Evolutionary conservation across 2,329 filamentous ascomycete genomes (phyloP).

Genomic region (Zymoseptoria brevis): DNA sequence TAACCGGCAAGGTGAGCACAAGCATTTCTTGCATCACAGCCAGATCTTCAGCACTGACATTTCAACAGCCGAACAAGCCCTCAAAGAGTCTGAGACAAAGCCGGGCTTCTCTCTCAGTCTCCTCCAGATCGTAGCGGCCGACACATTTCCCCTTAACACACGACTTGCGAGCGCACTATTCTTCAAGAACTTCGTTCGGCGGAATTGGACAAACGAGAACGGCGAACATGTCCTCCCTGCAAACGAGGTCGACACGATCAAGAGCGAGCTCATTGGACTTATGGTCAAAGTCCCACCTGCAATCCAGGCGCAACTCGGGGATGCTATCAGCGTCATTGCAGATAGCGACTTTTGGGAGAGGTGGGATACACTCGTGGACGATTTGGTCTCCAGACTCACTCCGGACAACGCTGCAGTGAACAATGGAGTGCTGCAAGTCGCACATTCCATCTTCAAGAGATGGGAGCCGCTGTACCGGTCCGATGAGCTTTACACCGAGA

Average conservation of each 20-base stretch:
- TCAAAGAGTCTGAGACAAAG: constrained; percentile 71
- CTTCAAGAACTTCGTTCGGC: constrained; percentile 97
- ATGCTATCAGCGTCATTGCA: constrained; percentile 93
- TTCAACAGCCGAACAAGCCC: constrained; percentile 64
- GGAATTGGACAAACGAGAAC: constrained; percentile 92
- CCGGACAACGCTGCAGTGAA: constrained; percentile 75
- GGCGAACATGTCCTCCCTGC: constrained; percentile 81
- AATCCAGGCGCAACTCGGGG: constrained; percentile 88
- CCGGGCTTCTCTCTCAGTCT: constrained; percentile 78
- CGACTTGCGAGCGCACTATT: constrained; percentile 81
- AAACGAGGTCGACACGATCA: constrained; percentile 82
- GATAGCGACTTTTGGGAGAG: constrained; percentile 95
- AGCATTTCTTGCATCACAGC: background rate
- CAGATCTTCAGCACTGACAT: constrained; percentile 1
- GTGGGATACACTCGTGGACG: constrained; percentile 93
- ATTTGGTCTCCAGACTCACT: constrained; percentile 82
- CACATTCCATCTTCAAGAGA: constrained; percentile 93
- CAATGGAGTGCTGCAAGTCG: constrained; percentile 90
- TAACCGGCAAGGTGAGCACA: constrained; percentile 72
- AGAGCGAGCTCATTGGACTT: constrained; percentile 86
- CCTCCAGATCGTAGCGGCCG: constrained; percentile 80
- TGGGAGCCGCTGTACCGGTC: constrained; percentile 93
- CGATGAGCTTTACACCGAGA: constrained; percentile 86
- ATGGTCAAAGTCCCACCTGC: constrained; percentile 88
- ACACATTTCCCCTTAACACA: constrained; percentile 64